Conservation (phyloP, 441 rosid genomes). For the Erodium chrysanthum region DNA sequence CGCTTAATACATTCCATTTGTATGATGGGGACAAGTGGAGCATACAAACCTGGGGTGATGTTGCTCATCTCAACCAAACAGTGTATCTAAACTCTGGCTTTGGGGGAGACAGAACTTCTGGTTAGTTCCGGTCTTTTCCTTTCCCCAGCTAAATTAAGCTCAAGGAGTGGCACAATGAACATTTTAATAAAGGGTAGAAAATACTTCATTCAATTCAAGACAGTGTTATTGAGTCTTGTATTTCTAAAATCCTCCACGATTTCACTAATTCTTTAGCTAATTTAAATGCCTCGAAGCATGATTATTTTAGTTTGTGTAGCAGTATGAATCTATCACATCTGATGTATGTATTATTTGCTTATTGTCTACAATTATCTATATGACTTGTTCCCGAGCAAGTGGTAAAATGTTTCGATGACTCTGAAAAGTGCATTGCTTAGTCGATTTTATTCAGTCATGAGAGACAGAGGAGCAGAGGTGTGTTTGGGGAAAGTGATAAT, state of each 20-base stretch:
- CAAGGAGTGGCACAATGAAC: conserved; percentile 2
- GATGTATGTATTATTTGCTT: too few species aligned
- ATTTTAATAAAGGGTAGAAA: not conserved
- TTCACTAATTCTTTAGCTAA: not conserved
- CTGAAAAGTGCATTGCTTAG: not conserved
- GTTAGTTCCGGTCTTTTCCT: conserved; percentile 21
- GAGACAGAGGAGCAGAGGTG: not conserved
- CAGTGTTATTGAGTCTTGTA: not conserved
- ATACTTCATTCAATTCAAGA: not conserved
- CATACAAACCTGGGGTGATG: conserved; percentile 48
- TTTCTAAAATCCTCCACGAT: not conserved
- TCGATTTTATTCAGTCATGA: not conserved
- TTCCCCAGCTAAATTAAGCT: not conserved
- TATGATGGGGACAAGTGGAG: conserved; percentile 39
- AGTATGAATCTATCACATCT: too few species aligned
- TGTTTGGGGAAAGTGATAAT: not conserved
- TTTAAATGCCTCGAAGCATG: not conserved
- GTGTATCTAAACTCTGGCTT: conserved; percentile 49
- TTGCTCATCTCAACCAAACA: conserved; percentile 45
- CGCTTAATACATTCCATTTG: conserved; percentile 48
- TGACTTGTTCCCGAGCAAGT: too few species aligned
- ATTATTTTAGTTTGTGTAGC: not conserved
- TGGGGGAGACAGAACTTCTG: conserved; percentile 54
- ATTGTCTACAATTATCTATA: too few species aligned
- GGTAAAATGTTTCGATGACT: not conserved